Evolutionary conservation across 768 basidiomycete species (phyloP).

Genomic region (Boletus bicolor): DNA sequence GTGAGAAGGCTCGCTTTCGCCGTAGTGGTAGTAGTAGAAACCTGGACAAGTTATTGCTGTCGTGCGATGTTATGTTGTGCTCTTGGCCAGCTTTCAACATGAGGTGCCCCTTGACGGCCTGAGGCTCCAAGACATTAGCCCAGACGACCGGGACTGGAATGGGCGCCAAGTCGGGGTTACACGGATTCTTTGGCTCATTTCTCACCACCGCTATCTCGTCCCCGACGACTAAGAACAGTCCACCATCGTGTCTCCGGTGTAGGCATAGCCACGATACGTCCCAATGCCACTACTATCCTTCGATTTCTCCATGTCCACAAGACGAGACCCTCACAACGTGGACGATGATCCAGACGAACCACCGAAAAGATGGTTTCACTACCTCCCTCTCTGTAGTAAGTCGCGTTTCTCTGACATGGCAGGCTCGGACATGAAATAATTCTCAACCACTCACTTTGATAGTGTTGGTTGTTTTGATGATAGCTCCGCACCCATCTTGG

Average conservation of each 20-base stretch:
- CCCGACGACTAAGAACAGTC: background rate
- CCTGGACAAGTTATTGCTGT: background rate
- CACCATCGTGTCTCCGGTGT: background rate
- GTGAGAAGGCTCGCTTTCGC: background rate
- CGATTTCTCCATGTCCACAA: slow-evolving; percentile 16
- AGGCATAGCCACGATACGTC: background rate
- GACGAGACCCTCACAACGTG: slow-evolving; percentile 5
- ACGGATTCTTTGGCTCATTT: background rate
- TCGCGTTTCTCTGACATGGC: background rate
- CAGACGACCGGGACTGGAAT: no score
- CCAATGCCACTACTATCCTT: slow-evolving; percentile 33
- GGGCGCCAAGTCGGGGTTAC: background rate
- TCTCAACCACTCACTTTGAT: slow-evolving; percentile 4
- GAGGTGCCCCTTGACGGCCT: no score
- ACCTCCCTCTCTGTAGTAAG: slow-evolving; percentile 56
- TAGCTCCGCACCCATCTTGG: slow-evolving; percentile 74
- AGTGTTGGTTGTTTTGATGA: slow-evolving; percentile 54
- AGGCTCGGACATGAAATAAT: background rate
- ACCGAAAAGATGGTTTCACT: slow-evolving; percentile 53
- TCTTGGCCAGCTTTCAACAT: no score
- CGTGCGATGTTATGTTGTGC: no score
- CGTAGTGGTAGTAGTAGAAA: background rate
- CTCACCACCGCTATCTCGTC: background rate
- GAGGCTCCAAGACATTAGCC: no score
- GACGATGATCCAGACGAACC: slow-evolving; percentile 35